Evolutionary conservation across 176 grass and related monocot species (phyloP), one percentile per base, ranked within the genome.

Genomic region (Luzula sylvatica): DNA sequence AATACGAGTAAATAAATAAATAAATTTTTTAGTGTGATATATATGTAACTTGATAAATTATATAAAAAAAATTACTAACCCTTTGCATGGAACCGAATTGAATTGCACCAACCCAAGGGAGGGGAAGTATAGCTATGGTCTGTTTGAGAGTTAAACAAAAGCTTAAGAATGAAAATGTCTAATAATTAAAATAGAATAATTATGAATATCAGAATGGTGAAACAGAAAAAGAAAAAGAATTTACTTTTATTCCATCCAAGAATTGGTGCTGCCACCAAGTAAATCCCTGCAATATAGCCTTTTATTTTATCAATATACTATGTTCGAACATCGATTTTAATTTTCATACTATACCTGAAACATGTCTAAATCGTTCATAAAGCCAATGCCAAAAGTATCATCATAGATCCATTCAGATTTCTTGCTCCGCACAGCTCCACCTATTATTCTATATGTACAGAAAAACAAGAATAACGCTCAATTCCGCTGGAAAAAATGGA

Each of bases 201-300:
- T 50, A 76, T 48, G 20, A 54, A 67, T 29, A 22, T 4, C 67
- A 15, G 14, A 42, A 45, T 18, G 41, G 4, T 48, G 1, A 73
- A 23, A 26, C 1, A 67, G 65, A 69, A 22, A 38, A 12, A 44
- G 62, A 61, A 46, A 49, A 38, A 58, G 39, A 59, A 23, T 45
- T 13, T 8, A 84, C 89, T 79, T 95, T 84, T 75, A 95, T 82
- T 62, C 80, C 83, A 48, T 47, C 56, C 58, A 84, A 62, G 77
- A 95, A 88, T 61, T 95, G 89, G 74, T 84, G 73, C 63, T 84
- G 73, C 70, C 80, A 95, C 79, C 80, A 87, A 72, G 80, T 87
- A 75, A 78, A 77, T 50, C 69, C 83, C 89, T 95, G 69, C 65
- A 77, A 62, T 69, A 60, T 45, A 48, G 38, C 11, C 7, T n/a